Percentiles rank a stretch among this genome's conserved stretches.
phyloP scores from a whole-genome alignment of 768 basidiomycete genomes.

The Trichaptum fuscoviolaceum region DNA sequence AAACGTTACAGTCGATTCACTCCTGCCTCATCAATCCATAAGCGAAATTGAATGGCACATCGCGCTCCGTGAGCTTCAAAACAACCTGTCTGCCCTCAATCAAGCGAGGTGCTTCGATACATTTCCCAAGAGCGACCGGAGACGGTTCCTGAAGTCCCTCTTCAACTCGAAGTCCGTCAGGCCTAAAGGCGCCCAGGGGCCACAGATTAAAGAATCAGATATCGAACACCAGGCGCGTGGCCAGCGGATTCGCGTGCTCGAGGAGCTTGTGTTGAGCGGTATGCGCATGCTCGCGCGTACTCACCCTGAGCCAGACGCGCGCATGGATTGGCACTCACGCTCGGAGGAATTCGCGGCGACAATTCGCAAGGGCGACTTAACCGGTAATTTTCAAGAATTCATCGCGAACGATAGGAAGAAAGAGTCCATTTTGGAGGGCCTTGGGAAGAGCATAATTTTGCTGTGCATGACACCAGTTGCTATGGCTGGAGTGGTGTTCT shows the following conservation, averaged over 20 bases:
- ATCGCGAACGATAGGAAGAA: not conserved
- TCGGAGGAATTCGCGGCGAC: not conserved
- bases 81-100: not conserved
- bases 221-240: not conserved
- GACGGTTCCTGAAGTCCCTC: not conserved
- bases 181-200: not conserved
- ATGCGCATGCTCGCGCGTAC: not conserved
- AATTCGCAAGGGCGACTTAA: not conserved
- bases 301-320: not conserved
- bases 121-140: not conserved
- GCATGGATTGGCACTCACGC: not conserved
- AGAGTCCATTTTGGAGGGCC: not conserved
- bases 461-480: not conserved
- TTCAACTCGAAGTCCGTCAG: not conserved
- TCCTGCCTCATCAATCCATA: not conserved
- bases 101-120: not conserved
- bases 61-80: not conserved
- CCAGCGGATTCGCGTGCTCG: not conserved
- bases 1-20: not conserved
- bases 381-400: not conserved
- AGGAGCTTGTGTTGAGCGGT: not conserved
- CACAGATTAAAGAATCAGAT: not conserved
- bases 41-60: not conserved
- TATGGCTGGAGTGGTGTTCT: not conserved
- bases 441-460: not conserved